A percentile compares a stretch with the other conserved stretches of the same genome.
These are phyloP conservation scores for Penicillium aurantiogriseum DNA, from an alignment of 2,329 filamentous ascomycete species.

Conservation along the genomic window DNA sequence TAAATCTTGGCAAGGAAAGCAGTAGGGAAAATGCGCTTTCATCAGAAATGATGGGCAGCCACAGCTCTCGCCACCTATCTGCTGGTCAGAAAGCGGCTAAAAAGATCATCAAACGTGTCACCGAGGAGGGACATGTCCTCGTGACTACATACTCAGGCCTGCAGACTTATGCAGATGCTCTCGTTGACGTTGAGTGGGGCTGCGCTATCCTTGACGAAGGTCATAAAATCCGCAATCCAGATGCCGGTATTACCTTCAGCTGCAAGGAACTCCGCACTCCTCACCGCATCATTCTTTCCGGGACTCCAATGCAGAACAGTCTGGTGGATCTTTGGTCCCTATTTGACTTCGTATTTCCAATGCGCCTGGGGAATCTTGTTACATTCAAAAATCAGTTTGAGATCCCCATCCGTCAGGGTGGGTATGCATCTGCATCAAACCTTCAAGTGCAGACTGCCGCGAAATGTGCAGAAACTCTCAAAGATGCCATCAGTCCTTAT, in stretches of 20 bases:
- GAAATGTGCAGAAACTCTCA: constrained; percentile 89
- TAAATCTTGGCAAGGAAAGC: constrained; percentile 66
- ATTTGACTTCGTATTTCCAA: constrained; percentile 96
- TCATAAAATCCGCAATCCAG: constrained; percentile 96
- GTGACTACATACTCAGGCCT: constrained; percentile 95
- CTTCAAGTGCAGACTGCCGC: constrained; percentile 91
- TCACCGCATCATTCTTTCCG: constrained; percentile 89
- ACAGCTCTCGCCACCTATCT: constrained; percentile 37
- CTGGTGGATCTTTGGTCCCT: constrained; percentile 92
- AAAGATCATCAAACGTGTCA: constrained; percentile 77
- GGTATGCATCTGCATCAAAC: constrained; percentile 93
- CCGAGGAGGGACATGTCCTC: constrained; percentile 82
- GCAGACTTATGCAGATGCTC: constrained; percentile 82
- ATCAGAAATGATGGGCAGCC: constrained; percentile 54
- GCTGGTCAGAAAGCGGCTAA: constrained; percentile 68
- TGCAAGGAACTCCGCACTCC: constrained; percentile 91
- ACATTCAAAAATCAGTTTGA: constrained; percentile 91
- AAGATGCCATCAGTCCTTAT: constrained; percentile 91
- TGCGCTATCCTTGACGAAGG: constrained; percentile 95
- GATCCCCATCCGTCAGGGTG: constrained; percentile 86
- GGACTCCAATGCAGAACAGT: constrained; percentile 97
- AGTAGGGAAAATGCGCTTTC: constrained; percentile 63
- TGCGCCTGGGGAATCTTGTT: constrained; percentile 87
- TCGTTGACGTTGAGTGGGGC: constrained; percentile 84
- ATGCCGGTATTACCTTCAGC: constrained; percentile 88